Evolutionary conservation across 176 grass and related monocot genomes (phyloP).

Genomic region (Dendrocalamus sinicus): DNA sequence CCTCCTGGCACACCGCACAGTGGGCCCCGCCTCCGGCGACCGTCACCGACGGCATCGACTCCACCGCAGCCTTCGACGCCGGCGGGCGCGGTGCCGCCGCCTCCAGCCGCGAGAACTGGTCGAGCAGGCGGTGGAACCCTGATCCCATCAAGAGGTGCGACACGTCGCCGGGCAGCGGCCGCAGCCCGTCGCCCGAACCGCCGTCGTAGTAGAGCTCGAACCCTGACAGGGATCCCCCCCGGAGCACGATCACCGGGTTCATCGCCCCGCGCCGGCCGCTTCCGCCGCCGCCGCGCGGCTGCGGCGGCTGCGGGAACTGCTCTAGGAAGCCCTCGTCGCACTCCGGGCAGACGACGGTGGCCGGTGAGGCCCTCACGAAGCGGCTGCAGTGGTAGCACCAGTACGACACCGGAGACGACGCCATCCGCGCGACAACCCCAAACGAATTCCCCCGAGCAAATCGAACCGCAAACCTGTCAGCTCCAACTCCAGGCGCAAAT

Average conservation of each 20-base stretch:
- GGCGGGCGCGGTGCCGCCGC: slow-evolving; percentile 57
- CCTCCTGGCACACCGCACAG: slow-evolving; percentile 95
- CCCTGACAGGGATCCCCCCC: slow-evolving; percentile 52
- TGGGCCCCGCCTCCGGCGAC: slow-evolving; percentile 41
- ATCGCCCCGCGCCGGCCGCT: slow-evolving; percentile 59
- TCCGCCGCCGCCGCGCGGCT: slow-evolving; percentile 50
- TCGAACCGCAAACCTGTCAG: background rate
- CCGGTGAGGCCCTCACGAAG: slow-evolving; percentile 61
- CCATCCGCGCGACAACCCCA: slow-evolving; percentile 40
- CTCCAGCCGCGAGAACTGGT: slow-evolving; percentile 71
- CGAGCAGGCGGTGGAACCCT: slow-evolving; percentile 74
- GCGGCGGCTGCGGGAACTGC: slow-evolving; percentile 58
- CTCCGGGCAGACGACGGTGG: slow-evolving; percentile 69
- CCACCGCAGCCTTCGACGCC: slow-evolving; percentile 76
- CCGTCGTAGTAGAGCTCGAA: slow-evolving; percentile 87
- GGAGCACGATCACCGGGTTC: slow-evolving; percentile 86
- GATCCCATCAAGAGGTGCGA: slow-evolving; percentile 76
- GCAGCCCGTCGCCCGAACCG: slow-evolving; percentile 66
- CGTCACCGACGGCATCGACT: slow-evolving; percentile 63
- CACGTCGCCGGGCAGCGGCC: slow-evolving; percentile 66
- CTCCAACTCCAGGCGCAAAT: slow-evolving; percentile 34
- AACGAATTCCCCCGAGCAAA: background rate
- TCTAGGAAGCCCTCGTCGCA: slow-evolving; percentile 84
- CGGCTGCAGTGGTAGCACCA: slow-evolving; percentile 84
- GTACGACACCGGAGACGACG: slow-evolving; percentile 67